These are phyloP conservation scores for Vaccinium corymbosum DNA, from an alignment of 148 eudicot species.

Conservation along the genomic window DNA sequence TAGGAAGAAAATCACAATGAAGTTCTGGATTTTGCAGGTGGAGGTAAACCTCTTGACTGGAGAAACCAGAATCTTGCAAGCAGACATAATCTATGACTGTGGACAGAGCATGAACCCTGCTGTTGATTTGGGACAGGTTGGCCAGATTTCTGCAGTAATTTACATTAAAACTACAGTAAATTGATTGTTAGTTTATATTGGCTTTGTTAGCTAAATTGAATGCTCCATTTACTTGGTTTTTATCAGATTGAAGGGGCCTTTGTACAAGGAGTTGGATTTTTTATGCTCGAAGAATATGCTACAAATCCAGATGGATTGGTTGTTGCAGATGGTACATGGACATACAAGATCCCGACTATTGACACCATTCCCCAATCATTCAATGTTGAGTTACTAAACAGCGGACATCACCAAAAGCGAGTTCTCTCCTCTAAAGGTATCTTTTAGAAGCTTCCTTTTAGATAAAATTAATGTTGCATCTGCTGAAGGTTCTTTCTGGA, in stretches of 20 bases:
- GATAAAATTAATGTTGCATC: neutral
- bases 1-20: neutral
- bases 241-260: conserved; percentile 88
- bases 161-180: neutral
- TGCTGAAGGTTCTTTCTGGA: neutral
- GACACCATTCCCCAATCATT: conserved; percentile 77
- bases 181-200: neutral
- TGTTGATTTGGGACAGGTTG: conserved; percentile 94
- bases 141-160: conserved; percentile 1
- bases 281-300: conserved; percentile 76
- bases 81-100: conserved; percentile 90
- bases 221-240: neutral
- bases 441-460: neutral
- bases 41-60: conserved; percentile 85
- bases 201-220: conserved; percentile 5
- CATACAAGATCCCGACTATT: conserved; percentile 82
- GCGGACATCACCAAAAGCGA: conserved; percentile 71
- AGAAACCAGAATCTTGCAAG: conserved; percentile 63
- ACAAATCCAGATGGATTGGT: conserved; percentile 67
- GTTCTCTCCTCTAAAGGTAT: conserved; percentile 88
- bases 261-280: conserved; percentile 91
- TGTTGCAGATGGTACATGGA: conserved; percentile 69
- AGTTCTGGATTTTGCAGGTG: conserved; percentile 46
- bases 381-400: conserved; percentile 71
- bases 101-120: conserved; percentile 98